Conservation (phyloP, 495 filamentous ascomycete genomes). For the Trichoderma orchidacearum region DNA sequence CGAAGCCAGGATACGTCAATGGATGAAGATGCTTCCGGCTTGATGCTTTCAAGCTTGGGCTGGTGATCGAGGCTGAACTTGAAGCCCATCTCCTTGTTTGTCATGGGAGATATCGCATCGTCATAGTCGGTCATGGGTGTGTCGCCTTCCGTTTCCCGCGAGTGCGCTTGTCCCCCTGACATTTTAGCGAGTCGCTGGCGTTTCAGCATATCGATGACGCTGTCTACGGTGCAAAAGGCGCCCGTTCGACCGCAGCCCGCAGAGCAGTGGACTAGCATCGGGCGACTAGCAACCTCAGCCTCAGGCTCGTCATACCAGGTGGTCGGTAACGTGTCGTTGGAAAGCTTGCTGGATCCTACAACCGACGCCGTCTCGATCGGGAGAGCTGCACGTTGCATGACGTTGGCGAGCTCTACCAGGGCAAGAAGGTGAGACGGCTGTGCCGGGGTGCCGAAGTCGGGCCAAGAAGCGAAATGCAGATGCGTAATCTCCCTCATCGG, state of each 20-base stretch:
- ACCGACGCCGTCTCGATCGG: conserved; percentile 17
- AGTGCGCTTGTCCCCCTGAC: conserved; percentile 12
- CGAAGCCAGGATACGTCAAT: conserved; percentile 25
- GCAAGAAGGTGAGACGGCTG: conserved; percentile 75
- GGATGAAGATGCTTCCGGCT: not conserved
- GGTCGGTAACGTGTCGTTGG: conserved; percentile 20
- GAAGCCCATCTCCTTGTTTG: not conserved
- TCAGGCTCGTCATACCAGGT: conserved; percentile 40
- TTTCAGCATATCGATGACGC: conserved; percentile 85
- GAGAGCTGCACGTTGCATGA: conserved; percentile 33
- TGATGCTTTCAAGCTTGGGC: not conserved
- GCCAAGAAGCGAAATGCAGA: conserved; percentile 88
- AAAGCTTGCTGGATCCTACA: conserved; percentile 11
- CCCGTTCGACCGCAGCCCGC: conserved; percentile 93
- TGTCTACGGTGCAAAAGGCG: conserved; percentile 92
- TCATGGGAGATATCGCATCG: conserved; percentile 1
- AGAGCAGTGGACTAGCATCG: conserved; percentile 86
- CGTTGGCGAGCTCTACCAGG: conserved; percentile 74
- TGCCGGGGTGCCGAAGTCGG: conserved; percentile 89
- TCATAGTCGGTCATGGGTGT: not conserved
- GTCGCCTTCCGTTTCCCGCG: conserved; percentile 3
- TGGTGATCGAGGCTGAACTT: not conserved
- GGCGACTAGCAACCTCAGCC: conserved; percentile 35
- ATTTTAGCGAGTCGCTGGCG: conserved; percentile 43
- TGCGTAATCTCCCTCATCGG: conserved; percentile 91